phyloP scores from a whole-genome alignment of 192 early-diverging fungal species.

The Coemansia sp. region DNA sequence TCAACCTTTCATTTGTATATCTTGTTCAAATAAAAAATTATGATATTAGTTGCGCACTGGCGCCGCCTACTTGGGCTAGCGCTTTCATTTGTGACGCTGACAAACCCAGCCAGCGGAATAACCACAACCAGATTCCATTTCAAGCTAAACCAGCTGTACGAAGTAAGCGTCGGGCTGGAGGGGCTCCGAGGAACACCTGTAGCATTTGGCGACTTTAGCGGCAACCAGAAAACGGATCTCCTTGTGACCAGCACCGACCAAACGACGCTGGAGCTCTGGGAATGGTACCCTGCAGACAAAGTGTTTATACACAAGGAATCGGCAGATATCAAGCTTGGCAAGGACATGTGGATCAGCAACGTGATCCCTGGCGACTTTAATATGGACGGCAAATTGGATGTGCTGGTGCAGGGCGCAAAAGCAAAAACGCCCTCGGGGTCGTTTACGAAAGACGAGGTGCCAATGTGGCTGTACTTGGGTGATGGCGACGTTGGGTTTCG shows the following conservation, averaged over 20 bases:
- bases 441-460: slow-evolving; percentile 36
- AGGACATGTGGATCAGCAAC: slow-evolving; percentile 62
- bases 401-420: slow-evolving; percentile 70
- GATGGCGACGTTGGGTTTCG: slow-evolving; percentile 65
- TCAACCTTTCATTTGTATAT: background rate
- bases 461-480: slow-evolving; percentile 73
- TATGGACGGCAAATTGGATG: slow-evolving; percentile 84
- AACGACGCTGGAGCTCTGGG: slow-evolving; percentile 63
- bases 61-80: background rate
- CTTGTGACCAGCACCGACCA: slow-evolving; percentile 69
- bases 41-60: background rate
- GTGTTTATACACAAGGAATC: slow-evolving; percentile 48
- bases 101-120: slow-evolving; percentile 12
- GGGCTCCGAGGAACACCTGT: slow-evolving; percentile 70
- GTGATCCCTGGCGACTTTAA: slow-evolving; percentile 86
- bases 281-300: slow-evolving; percentile 64
- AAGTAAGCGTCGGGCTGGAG: slow-evolving; percentile 63
- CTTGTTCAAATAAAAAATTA: background rate
- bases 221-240: slow-evolving; percentile 84
- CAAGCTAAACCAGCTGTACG: slow-evolving; percentile 61
- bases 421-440: slow-evolving; percentile 16
- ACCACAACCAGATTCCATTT: slow-evolving; percentile 43
- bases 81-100: background rate
- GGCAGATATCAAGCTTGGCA: slow-evolving; percentile 53
- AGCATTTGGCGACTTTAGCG: slow-evolving; percentile 86